phyloP scores from a whole-genome alignment of 306 rosid species.

The Psophocarpus tetragonolobus region DNA sequence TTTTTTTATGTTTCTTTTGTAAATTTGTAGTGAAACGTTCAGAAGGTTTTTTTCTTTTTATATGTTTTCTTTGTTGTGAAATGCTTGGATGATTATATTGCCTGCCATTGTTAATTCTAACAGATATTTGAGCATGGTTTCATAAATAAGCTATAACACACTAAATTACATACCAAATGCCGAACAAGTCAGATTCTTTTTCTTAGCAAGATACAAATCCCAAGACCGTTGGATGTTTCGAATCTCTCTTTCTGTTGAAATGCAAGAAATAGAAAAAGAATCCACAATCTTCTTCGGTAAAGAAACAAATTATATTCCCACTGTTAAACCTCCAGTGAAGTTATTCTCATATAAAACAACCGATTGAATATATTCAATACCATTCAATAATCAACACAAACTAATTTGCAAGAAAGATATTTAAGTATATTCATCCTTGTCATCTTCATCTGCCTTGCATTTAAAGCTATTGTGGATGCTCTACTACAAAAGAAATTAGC shows the following conservation, averaged over 20 bases:
- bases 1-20: too few species aligned
- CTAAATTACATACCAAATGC: neutral
- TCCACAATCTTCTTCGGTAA: neutral
- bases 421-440: conserved; percentile 4
- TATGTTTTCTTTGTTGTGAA: neutral
- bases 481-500: conserved; percentile 1
- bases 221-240: neutral
- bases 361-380: conserved; percentile 22
- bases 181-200: neutral
- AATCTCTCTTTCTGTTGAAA: conserved; percentile 18
- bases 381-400: conserved; percentile 32
- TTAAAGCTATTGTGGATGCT: conserved; percentile 28
- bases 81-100: neutral
- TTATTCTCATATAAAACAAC: conserved; percentile 33
- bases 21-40: too few species aligned
- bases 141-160: conserved; percentile 1
- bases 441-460: conserved; percentile 28
- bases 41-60: too few species aligned
- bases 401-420: conserved; percentile 31
- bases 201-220: conserved; percentile 26
- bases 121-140: neutral
- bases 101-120: neutral
- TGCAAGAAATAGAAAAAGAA: conserved; percentile 23
- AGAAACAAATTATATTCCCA: conserved; percentile 33
- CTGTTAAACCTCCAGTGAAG: conserved; percentile 35